Base-by-base conservation (phyloP, 2,329 filamentous ascomycete species). In the Cadophora malorum region DNA sequence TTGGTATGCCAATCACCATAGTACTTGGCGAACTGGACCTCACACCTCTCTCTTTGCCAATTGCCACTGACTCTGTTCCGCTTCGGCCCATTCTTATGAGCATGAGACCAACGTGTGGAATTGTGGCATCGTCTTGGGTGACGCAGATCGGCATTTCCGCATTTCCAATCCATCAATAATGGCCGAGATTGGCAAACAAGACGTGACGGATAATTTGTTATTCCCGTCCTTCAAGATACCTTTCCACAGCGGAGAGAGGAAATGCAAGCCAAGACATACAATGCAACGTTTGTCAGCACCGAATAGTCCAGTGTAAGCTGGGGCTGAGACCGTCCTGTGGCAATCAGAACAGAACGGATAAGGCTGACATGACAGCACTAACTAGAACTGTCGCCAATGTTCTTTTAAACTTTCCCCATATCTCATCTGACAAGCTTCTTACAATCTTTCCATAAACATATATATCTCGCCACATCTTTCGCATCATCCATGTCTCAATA, bases 151-250 rank as follows among this genome's bases (percentile, higher is more conserved):
- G 28, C 3, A 33, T 55, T 31, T 55, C 52, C 52, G 52, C 6
- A 55, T 55, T 55, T 55, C 50, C 28, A 55, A 55, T 55, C 52
- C n/a, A 55, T 55, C 28, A 33, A 55, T 33, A 55, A 55, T 33
- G 28, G 9, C 28, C 25, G 52, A 14, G 25, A 55, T 33, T 28
- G 28, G 52, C 52, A 55, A 55, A 33, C 52, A 55, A 55, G 25
- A 55, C 14, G 19, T 33, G 52, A 33, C 41, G 41, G 41, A 45
- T 16, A n/a, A 33, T 55, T 14, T 55, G 14, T 33, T 33, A 28
- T 28, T 52, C 50, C 50, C 50, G 50, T 3, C 50, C 12, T 45
- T 23, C 23, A 53, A 53, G 23, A 53, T 28, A 23, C 10, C 50
- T 2, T 10, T 53, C 23, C 35, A 38, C 41, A 45, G 10, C 14